Evolutionary conservation across 192 early-diverging fungal species (phyloP), one percentile per base, ranked within the genome.

Genomic region (Backusella tuberculispora): DNA sequence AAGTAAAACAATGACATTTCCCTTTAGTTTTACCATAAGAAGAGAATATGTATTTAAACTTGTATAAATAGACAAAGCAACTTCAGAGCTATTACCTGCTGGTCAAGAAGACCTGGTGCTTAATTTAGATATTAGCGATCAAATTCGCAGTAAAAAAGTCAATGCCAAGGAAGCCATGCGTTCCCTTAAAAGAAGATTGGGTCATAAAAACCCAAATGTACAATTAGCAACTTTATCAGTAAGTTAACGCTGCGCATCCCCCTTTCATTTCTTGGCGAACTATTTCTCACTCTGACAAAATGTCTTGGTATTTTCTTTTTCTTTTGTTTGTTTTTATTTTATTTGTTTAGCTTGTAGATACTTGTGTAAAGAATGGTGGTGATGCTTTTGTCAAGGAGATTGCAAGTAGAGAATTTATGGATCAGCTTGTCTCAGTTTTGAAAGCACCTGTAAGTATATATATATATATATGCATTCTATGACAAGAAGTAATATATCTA

Each of bases 281-380:
- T 53, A 72, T 15, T 38, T 13, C 40, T 24, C 10, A 29, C 21
- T 82, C 15, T 53, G 26, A 85, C 63, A 8, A 10, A 56, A 56
- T 56, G 13, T 56, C 24, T 12, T 17, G n/a, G 6, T 17, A 56
- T 56, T 56, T 7, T 26, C 12, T 24, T 26, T n/a, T 38, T 74
- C 5, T 66, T 65, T 24, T 29, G 29, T 34, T 41, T 24, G 10
- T 44, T 68, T 6, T 66, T 63, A 34, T 26, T 53, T 53, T 13
- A 46, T 19, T 9, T 13, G 9, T 60, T 17, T 76, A 95, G 90
- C 82, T 99, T 47, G 85, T 90, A 1, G 98, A 99, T 79, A 92
- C 92, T 41, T 97, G 95, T 76, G 94, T 98, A 24, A 99, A 99
- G 82, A 99, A 99, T 81, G 92, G 92, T 38, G 98, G 98, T 3